phyloP scores from a whole-genome alignment of 352 stramenopile species.

The Phytophthora foliorum region DNA sequence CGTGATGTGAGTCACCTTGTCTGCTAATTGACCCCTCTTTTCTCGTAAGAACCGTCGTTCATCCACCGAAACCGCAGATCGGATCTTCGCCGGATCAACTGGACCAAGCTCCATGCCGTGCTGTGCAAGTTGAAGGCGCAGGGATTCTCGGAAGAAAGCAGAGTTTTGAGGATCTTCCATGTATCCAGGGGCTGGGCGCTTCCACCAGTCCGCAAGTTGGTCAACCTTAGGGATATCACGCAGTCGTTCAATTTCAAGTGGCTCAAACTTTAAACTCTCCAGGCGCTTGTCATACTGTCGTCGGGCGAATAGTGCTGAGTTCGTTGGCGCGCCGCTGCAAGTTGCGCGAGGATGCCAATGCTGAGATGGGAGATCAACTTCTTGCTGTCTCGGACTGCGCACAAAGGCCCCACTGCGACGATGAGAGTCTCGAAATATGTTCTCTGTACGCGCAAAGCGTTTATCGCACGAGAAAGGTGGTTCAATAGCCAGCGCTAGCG shows the following conservation, averaged over 20 bases:
- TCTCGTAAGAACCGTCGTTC: constrained; percentile 39
- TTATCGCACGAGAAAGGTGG: constrained; percentile 42
- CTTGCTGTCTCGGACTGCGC: constrained; percentile 33
- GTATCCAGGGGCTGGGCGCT: constrained; percentile 52
- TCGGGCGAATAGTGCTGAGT: constrained; percentile 44
- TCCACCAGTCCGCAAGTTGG: constrained; percentile 70
- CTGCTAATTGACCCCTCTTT: constrained; percentile 49
- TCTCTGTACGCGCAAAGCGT: constrained; percentile 55
- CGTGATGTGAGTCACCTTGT: constrained; percentile 56
- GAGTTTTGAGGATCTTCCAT: constrained; percentile 55
- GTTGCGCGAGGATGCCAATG: constrained; percentile 50
- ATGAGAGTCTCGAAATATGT: constrained; percentile 60
- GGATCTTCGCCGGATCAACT: constrained; percentile 58
- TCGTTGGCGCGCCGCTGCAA: constrained; percentile 50
- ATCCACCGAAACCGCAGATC: constrained; percentile 46
- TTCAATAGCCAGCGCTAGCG: constrained; percentile 45
- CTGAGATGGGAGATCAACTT: constrained; percentile 28
- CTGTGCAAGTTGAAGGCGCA: constrained; percentile 53
- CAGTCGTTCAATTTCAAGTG: constrained; percentile 58
- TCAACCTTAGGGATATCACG: constrained; percentile 58
- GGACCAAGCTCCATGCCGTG: constrained; percentile 45
- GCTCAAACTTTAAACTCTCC: constrained; percentile 65
- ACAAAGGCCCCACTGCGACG: constrained; percentile 61
- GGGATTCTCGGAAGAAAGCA: constrained; percentile 46
- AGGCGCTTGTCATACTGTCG: constrained; percentile 40